Evolutionary conservation across 805 yeast genomes (phyloP).

Genomic region (Metschnikowia kofuensis): DNA sequence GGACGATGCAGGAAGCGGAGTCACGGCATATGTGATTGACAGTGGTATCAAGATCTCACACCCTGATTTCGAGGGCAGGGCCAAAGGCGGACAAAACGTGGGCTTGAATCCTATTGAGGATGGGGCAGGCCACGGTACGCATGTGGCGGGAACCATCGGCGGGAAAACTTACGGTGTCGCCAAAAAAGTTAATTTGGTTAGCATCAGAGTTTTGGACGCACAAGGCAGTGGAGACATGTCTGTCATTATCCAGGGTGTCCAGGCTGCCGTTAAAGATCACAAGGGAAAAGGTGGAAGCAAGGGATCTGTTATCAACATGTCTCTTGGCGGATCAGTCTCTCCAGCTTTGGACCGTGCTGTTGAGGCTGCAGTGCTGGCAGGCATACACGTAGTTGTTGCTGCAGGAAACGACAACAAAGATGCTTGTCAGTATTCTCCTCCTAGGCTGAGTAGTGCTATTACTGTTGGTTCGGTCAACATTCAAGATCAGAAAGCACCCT

Average conservation of each 20-base stretch:
- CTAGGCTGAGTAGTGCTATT: constrained; percentile 77
- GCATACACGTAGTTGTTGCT: constrained; percentile 91
- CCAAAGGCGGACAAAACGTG: constrained; percentile 48
- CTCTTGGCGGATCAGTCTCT: constrained; percentile 90
- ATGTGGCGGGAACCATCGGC: constrained; percentile 92
- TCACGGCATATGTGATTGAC: constrained; percentile 83
- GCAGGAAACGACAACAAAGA: constrained; percentile 94
- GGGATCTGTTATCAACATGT: constrained; percentile 90
- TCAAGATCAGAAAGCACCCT: constrained; percentile 87
- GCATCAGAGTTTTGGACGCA: constrained; percentile 79
- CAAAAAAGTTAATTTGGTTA: constrained; percentile 72
- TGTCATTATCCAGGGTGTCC: constrained; percentile 82
- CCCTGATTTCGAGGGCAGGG: constrained; percentile 79
- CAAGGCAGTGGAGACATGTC: constrained; percentile 84
- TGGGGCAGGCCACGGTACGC: constrained; percentile 95
- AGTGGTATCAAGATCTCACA: constrained; percentile 82
- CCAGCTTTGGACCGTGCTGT: constrained; percentile 85
- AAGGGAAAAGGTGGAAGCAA: constrained; percentile 64
- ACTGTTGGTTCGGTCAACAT: constrained; percentile 95
- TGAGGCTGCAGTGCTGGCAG: constrained; percentile 84
- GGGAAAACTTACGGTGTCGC: constrained; percentile 81
- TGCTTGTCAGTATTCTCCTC: constrained; percentile 92
- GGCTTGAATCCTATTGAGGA: constrained; percentile 36
- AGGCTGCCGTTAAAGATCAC: constrained; percentile 76
- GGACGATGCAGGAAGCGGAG: constrained; percentile 75